Base-by-base conservation (phyloP, 495 filamentous ascomycete species). In the Pseudevernia furfuracea region DNA sequence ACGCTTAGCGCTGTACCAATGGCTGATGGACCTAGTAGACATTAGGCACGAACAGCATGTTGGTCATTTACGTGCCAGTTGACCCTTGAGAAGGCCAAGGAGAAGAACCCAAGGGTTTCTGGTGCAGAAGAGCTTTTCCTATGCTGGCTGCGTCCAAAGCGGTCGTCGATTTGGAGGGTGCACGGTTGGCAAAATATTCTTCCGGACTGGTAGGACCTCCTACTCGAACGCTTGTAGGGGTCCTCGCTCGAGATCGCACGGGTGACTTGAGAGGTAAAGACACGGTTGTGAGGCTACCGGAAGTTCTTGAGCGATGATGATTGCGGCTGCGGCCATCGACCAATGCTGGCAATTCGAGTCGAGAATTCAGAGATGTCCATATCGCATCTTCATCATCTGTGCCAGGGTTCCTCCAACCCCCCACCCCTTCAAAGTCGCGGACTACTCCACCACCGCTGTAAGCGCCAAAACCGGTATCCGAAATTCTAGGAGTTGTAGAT, bases 361-460 rank as follows among this genome's bases (percentile, higher is more conserved):
- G 80, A 9, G 85, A 83, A 67, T 92, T 93, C 70, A 92, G 82
- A 36, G 80, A 85, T 17, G 88, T 79, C 90, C 90, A 95, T 25
- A 83, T 77, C 15, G 74, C 76, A 53, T 89, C 85, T 39, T 90
- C 86, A 39, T 80, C 76, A 15, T 69, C 77, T 69, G 61, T 75
- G 71, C 63, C 65, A 25, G 62, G 61, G 34, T 65, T 36, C 37
- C 87, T 78, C 89, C 89, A 28, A 2, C 90, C 90, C 17, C 90
- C 90, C 4, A 95, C 81, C n/a, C 89, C 90, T 75, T 95, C 90
- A 68, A 87, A 95, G 74, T 95, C 90, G 8, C 90, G 80, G 59
- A 81, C 79, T 28, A 81, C 68, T 58, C 77, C 71, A 15, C 72
- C 72, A 68, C 75, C 74, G 48, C 74, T 65, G 36, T 71, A 73